Base-by-base conservation (phyloP, 2,329 filamentous ascomycete genomes). In the Coleophoma eucalyptorum region DNA sequence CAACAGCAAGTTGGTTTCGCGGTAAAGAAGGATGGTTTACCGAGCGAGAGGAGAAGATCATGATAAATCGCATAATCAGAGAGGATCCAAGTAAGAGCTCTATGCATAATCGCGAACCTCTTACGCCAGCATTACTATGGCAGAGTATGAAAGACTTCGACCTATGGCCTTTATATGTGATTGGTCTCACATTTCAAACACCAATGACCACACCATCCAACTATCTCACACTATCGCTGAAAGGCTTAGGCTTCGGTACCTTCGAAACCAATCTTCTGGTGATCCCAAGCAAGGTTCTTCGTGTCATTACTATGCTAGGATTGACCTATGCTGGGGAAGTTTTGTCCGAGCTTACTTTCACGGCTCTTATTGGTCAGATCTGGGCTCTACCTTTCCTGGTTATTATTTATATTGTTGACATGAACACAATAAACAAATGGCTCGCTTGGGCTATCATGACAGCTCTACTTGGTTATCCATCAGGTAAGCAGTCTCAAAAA, bases 231-330 rank as follows among this genome's bases (percentile, higher is more conserved):
- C 72, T 84, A 5, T 80, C 77, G 1, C 71, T 87, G 5, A 75
- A 76, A 43, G 68, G 71, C 2, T 68, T 86, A 0, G 83, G 76
- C 2, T 85, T 84, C 65, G 68, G 73, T 53, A 81, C 78, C 2
- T 84, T 88, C 63, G 68, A 80, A 19, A 75, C 81, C 2, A 88
- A 86, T 59, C 63, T 88, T 33, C 73, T 88, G 7, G 76, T 78
- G 2, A 86, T 87, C n/a, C 78, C 80, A 0, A 74, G 69, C 4
- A 75, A 75, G 46, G 71, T 73, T 2, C 58, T 79, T 10, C 75
- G 76, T 51, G 75, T 80, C 38, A 64, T 70, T 41, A 70, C 67
- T 1, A 65, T 72, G 41, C 43, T 63, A 7, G 50, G 47, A 6
- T 44, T 63, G 6, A 69, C 69, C 3, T 71, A 73, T 37, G 38